phyloP scores from a whole-genome alignment of 495 filamentous ascomycete genomes.

The Astrocystis sublimbata region DNA sequence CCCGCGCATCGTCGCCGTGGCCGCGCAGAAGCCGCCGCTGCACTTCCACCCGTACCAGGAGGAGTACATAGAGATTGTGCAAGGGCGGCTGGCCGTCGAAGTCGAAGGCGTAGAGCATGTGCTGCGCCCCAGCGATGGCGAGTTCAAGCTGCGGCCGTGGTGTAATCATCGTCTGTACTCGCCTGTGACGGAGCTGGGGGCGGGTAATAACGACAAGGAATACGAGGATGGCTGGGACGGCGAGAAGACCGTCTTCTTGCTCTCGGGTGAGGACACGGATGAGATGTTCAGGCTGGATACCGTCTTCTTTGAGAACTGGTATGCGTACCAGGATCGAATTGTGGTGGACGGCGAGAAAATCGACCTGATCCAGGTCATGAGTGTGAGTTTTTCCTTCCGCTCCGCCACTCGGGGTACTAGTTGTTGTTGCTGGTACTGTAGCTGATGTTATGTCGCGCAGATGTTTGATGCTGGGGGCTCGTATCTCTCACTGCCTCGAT shows the following conservation, averaged over 20 bases:
- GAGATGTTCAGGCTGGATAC: slow-evolving; percentile 43
- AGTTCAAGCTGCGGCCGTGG: slow-evolving; percentile 40
- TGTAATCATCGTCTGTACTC: slow-evolving; percentile 43
- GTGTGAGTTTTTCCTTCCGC: slow-evolving; percentile 31
- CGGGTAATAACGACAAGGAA: background rate
- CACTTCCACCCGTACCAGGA: slow-evolving; percentile 50
- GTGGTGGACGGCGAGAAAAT: slow-evolving; percentile 41
- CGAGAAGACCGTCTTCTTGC: slow-evolving; percentile 29
- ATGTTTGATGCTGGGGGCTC: slow-evolving; percentile 51
- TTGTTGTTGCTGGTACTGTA: background rate
- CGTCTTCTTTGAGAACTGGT: slow-evolving; percentile 59
- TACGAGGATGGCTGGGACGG: slow-evolving; percentile 3
- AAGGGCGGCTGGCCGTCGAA: slow-evolving; percentile 41
- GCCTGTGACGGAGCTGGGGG: slow-evolving; percentile 16
- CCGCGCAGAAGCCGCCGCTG: slow-evolving; percentile 43
- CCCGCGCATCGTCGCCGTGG: slow-evolving; percentile 33
- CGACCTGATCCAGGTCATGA: slow-evolving; percentile 48
- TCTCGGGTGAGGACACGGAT: slow-evolving; percentile 35
- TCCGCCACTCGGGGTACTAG: background rate
- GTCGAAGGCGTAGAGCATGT: slow-evolving; percentile 37
- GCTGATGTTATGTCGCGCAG: slow-evolving; percentile 24
- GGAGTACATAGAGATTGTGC: slow-evolving; percentile 43
- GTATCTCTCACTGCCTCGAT: slow-evolving; percentile 48
- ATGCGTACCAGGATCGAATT: slow-evolving; percentile 52
- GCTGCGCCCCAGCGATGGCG: slow-evolving; percentile 34